phyloP scores from a whole-genome alignment of 148 eudicot species.

The Fagopyrum homotropicum region DNA sequence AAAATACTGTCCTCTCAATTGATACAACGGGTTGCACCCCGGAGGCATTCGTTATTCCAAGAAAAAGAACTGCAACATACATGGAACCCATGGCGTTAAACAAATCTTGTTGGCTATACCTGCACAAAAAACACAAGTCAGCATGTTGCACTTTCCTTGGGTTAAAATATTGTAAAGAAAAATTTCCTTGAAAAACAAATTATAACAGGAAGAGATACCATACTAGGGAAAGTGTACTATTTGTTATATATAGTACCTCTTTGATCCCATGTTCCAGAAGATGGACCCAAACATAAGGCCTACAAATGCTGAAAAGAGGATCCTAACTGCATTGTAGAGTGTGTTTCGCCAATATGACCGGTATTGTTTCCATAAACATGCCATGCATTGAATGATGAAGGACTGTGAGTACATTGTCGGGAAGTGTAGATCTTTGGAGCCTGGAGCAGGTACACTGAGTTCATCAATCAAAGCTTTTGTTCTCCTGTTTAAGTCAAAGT shows the following conservation, averaged over 20 bases:
- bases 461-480: conserved; percentile 40
- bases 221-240: background rate
- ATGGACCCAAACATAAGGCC: conserved; percentile 51
- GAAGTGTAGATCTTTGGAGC: conserved; percentile 46
- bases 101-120: background rate
- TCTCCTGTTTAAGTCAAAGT: conserved; percentile 27
- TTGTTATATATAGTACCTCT: conserved; percentile 21
- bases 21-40: conserved; percentile 5
- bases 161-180: too few relatives aligned
- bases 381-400: conserved; percentile 31
- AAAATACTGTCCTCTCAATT: conserved; percentile 10
- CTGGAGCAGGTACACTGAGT: conserved; percentile 40
- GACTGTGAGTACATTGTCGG: conserved; percentile 46
- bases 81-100: conserved; percentile 11
- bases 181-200: too few relatives aligned
- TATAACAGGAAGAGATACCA: background rate
- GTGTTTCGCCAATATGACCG: conserved; percentile 62
- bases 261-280: conserved; percentile 44
- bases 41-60: background rate
- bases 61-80: conserved; percentile 7
- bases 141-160: background rate
- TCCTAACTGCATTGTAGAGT: conserved; percentile 48
- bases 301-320: conserved; percentile 41
- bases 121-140: background rate
- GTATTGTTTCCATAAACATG: conserved; percentile 59